Percentiles rank a stretch among this genome's conserved stretches.
These are phyloP conservation scores for Tulasnella sp. DNA, from an alignment of 768 basidiomycete species.

Conservation along the genomic window DNA sequence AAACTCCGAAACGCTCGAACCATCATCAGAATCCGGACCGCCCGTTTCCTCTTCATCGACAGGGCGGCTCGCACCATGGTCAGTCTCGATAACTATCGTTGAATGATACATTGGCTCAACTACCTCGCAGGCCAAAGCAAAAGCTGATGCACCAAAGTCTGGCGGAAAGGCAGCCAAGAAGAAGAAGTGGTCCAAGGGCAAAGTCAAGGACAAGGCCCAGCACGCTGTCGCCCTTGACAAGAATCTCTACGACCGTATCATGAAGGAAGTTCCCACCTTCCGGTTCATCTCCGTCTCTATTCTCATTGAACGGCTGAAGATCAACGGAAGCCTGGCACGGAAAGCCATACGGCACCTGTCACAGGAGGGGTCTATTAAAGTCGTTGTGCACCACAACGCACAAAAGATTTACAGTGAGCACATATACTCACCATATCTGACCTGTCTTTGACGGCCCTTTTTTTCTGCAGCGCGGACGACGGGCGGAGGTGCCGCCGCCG, in stretches of 20 bases:
- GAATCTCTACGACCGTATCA: constrained; percentile 79
- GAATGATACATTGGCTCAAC: too few relatives aligned
- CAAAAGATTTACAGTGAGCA: constrained; percentile 93
- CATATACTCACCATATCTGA: constrained; percentile 14
- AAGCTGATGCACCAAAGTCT: constrained; percentile 57
- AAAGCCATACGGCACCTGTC: constrained; percentile 83
- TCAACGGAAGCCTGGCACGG: constrained; percentile 91
- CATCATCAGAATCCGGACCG: too few relatives aligned
- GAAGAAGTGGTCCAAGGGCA: constrained; percentile 99
- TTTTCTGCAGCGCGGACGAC: constrained; percentile 30
- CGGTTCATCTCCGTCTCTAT: constrained; percentile 96
- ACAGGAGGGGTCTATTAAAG: constrained; percentile 89
- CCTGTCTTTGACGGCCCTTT: background rate
- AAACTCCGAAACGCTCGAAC: too few relatives aligned
- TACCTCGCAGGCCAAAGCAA: constrained; percentile 28
- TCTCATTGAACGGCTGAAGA: constrained; percentile 95
- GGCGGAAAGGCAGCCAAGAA: constrained; percentile 85
- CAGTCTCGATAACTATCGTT: too few relatives aligned
- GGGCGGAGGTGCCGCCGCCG: constrained; percentile 9
- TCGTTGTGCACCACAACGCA: constrained; percentile 86
- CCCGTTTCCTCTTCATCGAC: too few relatives aligned
- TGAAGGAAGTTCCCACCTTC: constrained; percentile 99
- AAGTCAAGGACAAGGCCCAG: constrained; percentile 99
- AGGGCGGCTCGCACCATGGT: too few relatives aligned
- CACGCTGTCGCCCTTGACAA: constrained; percentile 95